A percentile compares a stretch with the other conserved stretches of the same genome.
Conservation (phyloP, 2,329 filamentous ascomycete species). For the Moelleriella libera region DNA sequence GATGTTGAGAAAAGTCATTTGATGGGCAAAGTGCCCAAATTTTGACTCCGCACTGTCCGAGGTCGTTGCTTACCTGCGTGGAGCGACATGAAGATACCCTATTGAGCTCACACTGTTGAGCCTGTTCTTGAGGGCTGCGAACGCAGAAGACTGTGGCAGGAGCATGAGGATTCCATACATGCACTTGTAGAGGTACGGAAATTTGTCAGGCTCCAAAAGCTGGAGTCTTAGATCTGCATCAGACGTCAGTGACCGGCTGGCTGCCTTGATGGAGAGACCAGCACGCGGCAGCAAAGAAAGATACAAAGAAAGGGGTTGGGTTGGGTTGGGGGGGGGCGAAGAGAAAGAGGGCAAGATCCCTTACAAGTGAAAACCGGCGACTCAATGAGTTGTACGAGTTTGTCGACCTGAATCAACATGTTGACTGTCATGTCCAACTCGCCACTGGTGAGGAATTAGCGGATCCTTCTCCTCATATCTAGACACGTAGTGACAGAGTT, state of each 20-base stretch:
- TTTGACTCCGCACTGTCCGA: no score
- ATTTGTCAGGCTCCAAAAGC: constrained; percentile 86
- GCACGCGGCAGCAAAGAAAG: no score
- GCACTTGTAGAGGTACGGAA: constrained; percentile 93
- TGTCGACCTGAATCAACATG: constrained; percentile 97
- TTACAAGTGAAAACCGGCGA: constrained; percentile 95
- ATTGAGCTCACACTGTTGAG: constrained; percentile 96
- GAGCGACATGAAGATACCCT: constrained; percentile 78
- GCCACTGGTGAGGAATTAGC: constrained; percentile 42
- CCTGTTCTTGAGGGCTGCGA: constrained; percentile 90
- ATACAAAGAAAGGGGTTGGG: no score
- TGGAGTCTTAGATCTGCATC: constrained; percentile 75
- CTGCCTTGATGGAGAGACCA: no score
- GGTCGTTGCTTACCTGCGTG: constrained; percentile 47
- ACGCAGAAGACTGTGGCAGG: constrained; percentile 92
- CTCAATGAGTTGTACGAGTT: constrained; percentile 89
- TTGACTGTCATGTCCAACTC: constrained; percentile 98
- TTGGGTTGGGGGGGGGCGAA: no score
- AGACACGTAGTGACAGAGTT: constrained; percentile 3
- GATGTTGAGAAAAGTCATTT: neutral
- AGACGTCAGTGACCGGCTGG: neutral
- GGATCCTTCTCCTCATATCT: neutral
- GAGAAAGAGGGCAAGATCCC: constrained; percentile 12
- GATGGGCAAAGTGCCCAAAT: no score
- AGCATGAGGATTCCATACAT: constrained; percentile 96